Conservation (phyloP, 169 alveolate species). For the Ichthyophthirius multifiliis region DNA sequence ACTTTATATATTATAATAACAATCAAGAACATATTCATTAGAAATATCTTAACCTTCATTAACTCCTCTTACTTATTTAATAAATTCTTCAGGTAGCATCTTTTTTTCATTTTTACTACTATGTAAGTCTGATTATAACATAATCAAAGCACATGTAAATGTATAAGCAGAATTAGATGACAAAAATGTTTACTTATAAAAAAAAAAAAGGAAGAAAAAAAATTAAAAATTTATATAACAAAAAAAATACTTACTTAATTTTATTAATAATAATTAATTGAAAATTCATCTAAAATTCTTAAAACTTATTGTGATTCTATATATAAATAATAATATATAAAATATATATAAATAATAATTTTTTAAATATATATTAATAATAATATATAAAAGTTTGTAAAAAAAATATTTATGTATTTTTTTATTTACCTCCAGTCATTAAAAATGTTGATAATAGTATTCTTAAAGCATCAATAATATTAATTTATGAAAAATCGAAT, state of each 20-base stretch:
- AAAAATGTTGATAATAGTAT: neutral
- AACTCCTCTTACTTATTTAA: neutral
- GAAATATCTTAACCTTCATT: neutral
- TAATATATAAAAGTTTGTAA: too few species aligned
- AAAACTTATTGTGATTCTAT: neutral
- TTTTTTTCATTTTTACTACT: neutral
- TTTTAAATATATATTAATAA: neutral
- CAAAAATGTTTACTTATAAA: neutral
- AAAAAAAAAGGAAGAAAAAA: too few species aligned
- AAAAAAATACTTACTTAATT: neutral
- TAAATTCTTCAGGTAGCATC: neutral
- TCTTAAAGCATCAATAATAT: neutral
- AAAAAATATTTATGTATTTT: too few species aligned
- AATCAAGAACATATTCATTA: neutral
- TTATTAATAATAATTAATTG: neutral
- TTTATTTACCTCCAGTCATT: slow-evolving; percentile 8
- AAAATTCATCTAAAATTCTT: neutral
- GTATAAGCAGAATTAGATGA: neutral
- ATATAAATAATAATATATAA: neutral
- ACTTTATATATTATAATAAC: neutral
- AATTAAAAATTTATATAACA: neutral
- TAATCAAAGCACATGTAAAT: neutral
- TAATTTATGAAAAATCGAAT: neutral
- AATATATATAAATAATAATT: neutral
- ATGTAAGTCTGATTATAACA: neutral